Percentiles rank a stretch among this genome's conserved stretches.
Conservation (phyloP, 768 basidiomycete species). For the Suillus lakei region DNA sequence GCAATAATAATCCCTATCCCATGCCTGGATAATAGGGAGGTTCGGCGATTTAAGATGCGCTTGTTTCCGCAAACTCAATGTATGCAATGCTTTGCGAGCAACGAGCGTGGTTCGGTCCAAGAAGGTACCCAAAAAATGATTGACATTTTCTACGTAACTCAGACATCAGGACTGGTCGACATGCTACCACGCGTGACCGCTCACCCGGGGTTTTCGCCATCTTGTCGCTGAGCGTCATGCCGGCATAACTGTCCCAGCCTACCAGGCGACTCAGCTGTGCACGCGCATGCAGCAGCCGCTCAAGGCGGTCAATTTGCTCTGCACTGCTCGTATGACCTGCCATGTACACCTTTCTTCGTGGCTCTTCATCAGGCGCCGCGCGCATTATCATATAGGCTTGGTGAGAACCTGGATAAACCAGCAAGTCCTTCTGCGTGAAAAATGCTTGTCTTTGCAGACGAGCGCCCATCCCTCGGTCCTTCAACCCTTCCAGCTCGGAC, state of each 20-base stretch:
- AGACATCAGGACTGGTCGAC: constrained; percentile 7
- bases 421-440: constrained; percentile 74
- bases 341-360: constrained; percentile 81
- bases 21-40: constrained; percentile 80
- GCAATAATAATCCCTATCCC: constrained; percentile 96
- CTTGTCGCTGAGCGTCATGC: constrained; percentile 89
- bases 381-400: constrained; percentile 95
- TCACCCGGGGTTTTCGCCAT: constrained; percentile 95
- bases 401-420: constrained; percentile 83
- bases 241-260: constrained; percentile 84
- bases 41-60: constrained; percentile 62
- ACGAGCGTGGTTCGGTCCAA: constrained; percentile 80
- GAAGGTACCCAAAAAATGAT: constrained; percentile 81
- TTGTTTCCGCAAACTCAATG: constrained; percentile 74
- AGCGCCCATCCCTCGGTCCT: constrained; percentile 78
- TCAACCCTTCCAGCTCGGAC: constrained; percentile 71
- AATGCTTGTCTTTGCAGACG: constrained; percentile 75
- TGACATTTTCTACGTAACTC: constrained; percentile 70
- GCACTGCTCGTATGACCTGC: constrained; percentile 78
- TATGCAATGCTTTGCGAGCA: constrained; percentile 73
- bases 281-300: constrained; percentile 73
- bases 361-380: constrained; percentile 83
- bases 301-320: constrained; percentile 78
- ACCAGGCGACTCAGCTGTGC: constrained; percentile 85
- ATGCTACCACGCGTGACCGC: constrained; percentile 19